Conservation (phyloP, 2,329 filamentous ascomycete genomes). For the Penicillium sp. region DNA sequence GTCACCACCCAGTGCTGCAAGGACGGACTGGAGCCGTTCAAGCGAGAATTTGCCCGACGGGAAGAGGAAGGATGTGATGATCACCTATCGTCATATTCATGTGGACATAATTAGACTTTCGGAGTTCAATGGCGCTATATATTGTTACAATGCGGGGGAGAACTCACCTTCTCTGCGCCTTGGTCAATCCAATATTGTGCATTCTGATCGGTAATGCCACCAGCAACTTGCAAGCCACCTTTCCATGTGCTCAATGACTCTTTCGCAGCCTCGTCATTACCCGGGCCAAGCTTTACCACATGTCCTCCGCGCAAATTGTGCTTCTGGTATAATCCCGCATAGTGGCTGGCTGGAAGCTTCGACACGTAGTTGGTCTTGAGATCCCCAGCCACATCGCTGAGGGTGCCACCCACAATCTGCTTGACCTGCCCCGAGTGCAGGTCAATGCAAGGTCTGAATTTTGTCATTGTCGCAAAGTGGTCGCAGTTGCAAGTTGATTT, state of each 20-base stretch:
- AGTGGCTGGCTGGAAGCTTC: conserved; percentile 76
- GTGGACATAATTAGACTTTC: conserved; percentile 12
- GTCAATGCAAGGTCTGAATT: conserved; percentile 95
- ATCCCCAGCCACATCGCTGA: conserved; percentile 65
- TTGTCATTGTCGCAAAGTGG: conserved; percentile 66
- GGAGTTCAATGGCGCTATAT: not conserved
- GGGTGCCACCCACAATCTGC: conserved; percentile 94
- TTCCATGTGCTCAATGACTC: conserved; percentile 81
- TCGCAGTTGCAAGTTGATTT: not conserved
- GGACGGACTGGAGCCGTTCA: conserved; percentile 70
- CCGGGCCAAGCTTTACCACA: conserved; percentile 93
- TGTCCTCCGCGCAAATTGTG: conserved; percentile 76
- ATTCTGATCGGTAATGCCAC: conserved; percentile 87
- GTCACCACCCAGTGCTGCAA: conserved; percentile 71
- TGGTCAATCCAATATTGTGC: conserved; percentile 81
- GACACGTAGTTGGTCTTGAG: conserved; percentile 94
- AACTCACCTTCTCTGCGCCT: conserved; percentile 81
- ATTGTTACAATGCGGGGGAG: not conserved
- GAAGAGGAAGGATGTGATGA: conserved; percentile 95
- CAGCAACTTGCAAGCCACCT: conserved; percentile 79
- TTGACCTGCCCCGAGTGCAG: conserved; percentile 97
- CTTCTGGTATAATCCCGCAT: conserved; percentile 77
- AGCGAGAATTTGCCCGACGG: conserved; percentile 80
- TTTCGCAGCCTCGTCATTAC: conserved; percentile 76
- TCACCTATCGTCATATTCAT: conserved; percentile 65